Evolutionary conservation across 768 basidiomycete genomes (phyloP).

Genomic region (Pholiota microspora): DNA sequence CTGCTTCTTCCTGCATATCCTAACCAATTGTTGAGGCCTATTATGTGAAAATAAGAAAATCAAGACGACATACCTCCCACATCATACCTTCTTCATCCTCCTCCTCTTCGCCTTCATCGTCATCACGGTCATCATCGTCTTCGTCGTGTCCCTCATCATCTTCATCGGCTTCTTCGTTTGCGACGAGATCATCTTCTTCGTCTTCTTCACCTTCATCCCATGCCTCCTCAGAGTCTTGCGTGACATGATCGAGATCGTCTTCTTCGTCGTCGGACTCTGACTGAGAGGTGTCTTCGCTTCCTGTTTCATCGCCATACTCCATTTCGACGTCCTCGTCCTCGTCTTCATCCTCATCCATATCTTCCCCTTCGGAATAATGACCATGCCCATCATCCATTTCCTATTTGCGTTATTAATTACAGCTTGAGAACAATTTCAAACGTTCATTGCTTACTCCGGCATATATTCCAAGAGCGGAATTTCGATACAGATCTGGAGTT

Average conservation of each 20-base stretch:
- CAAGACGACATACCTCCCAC: slow-evolving; percentile 30
- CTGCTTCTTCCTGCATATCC: slow-evolving; percentile 53
- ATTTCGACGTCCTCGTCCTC: slow-evolving; percentile 85
- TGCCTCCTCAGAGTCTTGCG: slow-evolving; percentile 53
- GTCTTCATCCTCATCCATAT: slow-evolving; percentile 80
- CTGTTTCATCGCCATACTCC: slow-evolving; percentile 83
- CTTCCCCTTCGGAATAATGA: slow-evolving; percentile 66
- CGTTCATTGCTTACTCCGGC: slow-evolving; percentile 72
- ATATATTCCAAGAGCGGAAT: slow-evolving; percentile 96
- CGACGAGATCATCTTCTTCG: slow-evolving; percentile 62
- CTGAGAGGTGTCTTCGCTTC: slow-evolving; percentile 77
- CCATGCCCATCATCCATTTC: slow-evolving; percentile 84
- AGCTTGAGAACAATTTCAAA: background rate
- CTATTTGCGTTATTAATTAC: slow-evolving; percentile 33
- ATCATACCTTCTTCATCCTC: slow-evolving; percentile 29
- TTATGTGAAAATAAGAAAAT: background rate
- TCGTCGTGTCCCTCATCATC: slow-evolving; percentile 51
- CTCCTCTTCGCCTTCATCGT: slow-evolving; percentile 21
- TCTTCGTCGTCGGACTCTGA: slow-evolving; percentile 70
- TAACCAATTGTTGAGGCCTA: slow-evolving; percentile 18
- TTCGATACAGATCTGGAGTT: slow-evolving; percentile 92
- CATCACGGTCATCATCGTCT: slow-evolving; percentile 41
- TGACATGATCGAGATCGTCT: slow-evolving; percentile 59
- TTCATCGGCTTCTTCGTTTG: slow-evolving; percentile 50
- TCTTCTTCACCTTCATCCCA: slow-evolving; percentile 75